These are phyloP conservation scores for Botrytis tulipae DNA, from an alignment of 2,329 filamentous ascomycete genomes.

Conservation along the genomic window DNA sequence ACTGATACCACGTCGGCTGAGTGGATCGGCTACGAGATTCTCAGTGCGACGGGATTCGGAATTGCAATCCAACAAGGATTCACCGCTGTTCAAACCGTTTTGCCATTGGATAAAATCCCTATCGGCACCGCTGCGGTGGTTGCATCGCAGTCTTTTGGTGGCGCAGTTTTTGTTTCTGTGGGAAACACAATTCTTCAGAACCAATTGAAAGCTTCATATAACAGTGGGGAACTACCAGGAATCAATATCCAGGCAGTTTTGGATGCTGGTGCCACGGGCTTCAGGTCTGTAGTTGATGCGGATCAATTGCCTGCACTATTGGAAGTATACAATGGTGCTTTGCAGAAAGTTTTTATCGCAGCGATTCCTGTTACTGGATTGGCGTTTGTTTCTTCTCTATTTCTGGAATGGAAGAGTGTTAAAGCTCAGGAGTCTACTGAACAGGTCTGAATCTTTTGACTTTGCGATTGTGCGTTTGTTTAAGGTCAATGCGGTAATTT, in stretches of 20 bases:
- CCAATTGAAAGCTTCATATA: slow-evolving; percentile 24
- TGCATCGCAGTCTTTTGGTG: slow-evolving; percentile 45
- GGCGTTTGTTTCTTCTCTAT: slow-evolving; percentile 48
- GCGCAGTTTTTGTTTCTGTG: slow-evolving; percentile 48
- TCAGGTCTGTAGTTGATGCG: slow-evolving; percentile 46
- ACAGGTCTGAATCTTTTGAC: not conserved
- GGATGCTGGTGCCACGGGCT: slow-evolving; percentile 42
- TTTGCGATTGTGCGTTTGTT: not conserved
- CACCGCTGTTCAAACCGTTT: slow-evolving; percentile 35
- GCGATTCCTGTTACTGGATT: slow-evolving; percentile 48
- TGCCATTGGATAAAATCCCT: slow-evolving; percentile 42
- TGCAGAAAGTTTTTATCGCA: slow-evolving; percentile 54
- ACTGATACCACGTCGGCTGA: slow-evolving; percentile 41
- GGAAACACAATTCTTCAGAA: slow-evolving; percentile 46
- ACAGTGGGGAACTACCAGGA: slow-evolving; percentile 24
- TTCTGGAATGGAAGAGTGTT: slow-evolving; percentile 50
- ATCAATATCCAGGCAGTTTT: slow-evolving; percentile 34
- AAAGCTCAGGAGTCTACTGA: slow-evolving; percentile 13
- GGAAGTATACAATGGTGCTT: slow-evolving; percentile 51
- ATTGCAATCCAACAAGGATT: slow-evolving; percentile 36
- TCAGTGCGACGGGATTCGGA: slow-evolving; percentile 34
- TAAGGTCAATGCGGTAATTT: not conserved
- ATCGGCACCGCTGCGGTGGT: slow-evolving; percentile 46
- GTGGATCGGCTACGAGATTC: slow-evolving; percentile 48
- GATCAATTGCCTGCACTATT: slow-evolving; percentile 47